Evolutionary conservation across 257 asterid species (phyloP), one percentile per base, ranked within the genome.

Genomic region (Vinca minor): DNA sequence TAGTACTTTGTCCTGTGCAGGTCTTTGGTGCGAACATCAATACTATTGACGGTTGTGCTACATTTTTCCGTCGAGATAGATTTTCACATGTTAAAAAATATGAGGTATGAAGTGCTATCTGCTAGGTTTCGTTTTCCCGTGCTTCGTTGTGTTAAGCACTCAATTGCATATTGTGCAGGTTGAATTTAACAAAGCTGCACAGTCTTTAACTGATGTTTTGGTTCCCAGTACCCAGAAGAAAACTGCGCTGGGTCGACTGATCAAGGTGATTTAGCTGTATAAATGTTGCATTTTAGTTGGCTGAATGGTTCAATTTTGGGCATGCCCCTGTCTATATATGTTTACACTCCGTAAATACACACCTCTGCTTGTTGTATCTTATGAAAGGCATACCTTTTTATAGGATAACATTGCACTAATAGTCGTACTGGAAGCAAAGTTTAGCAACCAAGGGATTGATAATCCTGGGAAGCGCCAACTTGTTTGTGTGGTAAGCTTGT

Each of bases 141-240:
- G 71, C 53, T 64, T 64, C 11, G 28, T 74, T 31, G 7, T 55
- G 46, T 39, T 59, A 55, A 67, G 74, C 41, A 8, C 44, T 29
- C 63, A 34, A 75, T 50, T 68, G 26, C 44, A 49, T 42, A 34
- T 46, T 56, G 39, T 76, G 73, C 77, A 93, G 99, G 96, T 93
- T 71, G 99, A 93, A 78, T 93, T 89, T 73, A 93, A 93, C 77
- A 89, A 93, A 84, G 97, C 97, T 61, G 99, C 97, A 64, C 99
- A 89, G 72, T 89, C 99, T 66, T 69, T 89, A 69, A 83, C 91
- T 65, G 99, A 93, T 69, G 92, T 94, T 62, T 62, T 84, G 63
- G 81, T 83, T 79, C 95, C 95, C 54, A 85, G 74, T 77, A 78
- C 91, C 44, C 97, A 87, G 79, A 89, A 78, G 77, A 85, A 87